Evolutionary conservation across 2,329 filamentous ascomycete genomes (phyloP), one percentile per base, ranked within the genome.

Genomic region (Ascochyta rabiei): DNA sequence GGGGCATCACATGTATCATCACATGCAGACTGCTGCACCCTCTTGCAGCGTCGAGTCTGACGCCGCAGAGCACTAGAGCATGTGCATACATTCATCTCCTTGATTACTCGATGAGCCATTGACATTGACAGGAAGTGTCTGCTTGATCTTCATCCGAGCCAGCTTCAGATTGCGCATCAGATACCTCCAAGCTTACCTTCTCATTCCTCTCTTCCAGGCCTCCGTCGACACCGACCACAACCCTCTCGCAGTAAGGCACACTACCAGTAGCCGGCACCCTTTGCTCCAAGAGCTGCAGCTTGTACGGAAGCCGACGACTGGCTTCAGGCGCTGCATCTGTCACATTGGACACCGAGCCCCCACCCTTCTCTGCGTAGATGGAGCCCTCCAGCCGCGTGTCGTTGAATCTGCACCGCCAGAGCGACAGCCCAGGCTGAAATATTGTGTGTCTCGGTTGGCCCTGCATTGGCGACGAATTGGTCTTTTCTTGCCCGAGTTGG

Each of bases 381-480:
- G 62, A 63, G 1, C 68, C 69, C 24, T 72, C 66, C 6, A 72
- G 30, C 0, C 49, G 30, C 1, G 68, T 70, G 8, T 68, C 55
- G 33, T 70, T 66, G 53, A 71, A 72, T 3, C 45, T 54, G 38
- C 70, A 72, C 3, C 60, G 60, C 69, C 69, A 72, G 3, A 66
- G 52, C 7, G 53, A 43, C 23, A 66, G 56, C 6, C 63, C 63
- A 2, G 56, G 34, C 8, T 57, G 39, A 7, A 69, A 59, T 0
- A 28, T 41, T 2, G 58, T 41, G 18, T 57, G 54, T 13, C 30
- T 49, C 7, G 21, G 38, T 21, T 38, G 43, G 12, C 5, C 38
- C 23, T 35, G 28, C 28, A 21, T 43, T 18, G 16, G 50, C 33
- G 23, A 15, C n/a, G 13, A 41, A 33, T 15, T 28, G 13, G 12